phyloP scores from a whole-genome alignment of 176 grass and related monocot genomes.

The Poa pratensis region DNA sequence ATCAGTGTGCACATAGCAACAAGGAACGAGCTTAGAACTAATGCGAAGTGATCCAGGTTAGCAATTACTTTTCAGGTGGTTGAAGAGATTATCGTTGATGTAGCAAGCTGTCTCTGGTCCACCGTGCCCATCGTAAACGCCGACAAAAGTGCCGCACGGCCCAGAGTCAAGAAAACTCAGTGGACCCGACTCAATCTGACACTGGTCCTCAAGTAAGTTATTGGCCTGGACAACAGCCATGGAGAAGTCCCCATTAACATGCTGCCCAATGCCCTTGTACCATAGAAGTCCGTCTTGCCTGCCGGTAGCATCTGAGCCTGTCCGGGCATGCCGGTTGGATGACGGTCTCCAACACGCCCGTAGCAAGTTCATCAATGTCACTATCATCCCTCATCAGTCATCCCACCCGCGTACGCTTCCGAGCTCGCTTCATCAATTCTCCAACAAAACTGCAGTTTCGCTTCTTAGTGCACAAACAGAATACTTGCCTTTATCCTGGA shows the following conservation, averaged over 20 bases:
- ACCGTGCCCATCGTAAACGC: conserved; percentile 93
- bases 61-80: conserved; percentile 82
- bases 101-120: conserved; percentile 90
- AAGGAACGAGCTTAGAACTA: conserved; percentile 27
- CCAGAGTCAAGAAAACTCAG: conserved; percentile 77
- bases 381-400: conserved; percentile 88
- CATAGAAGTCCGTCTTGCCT: conserved; percentile 86
- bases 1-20: background rate
- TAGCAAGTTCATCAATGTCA: conserved; percentile 78
- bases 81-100: conserved; percentile 86
- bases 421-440: conserved; percentile 51
- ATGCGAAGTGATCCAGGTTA: background rate
- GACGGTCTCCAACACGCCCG: conserved; percentile 87
- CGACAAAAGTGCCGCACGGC: conserved; percentile 82
- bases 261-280: conserved; percentile 93
- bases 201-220: conserved; percentile 89
- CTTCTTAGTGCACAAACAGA: background rate
- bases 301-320: conserved; percentile 59
- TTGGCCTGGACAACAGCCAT: conserved; percentile 98
- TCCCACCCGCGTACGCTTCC: conserved; percentile 39
- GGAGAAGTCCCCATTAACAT: conserved; percentile 85
- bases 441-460: background rate
- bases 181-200: conserved; percentile 78
- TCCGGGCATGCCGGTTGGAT: conserved; percentile 56
- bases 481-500: conserved; percentile 31